Evolutionary conservation across 225 moss, liverwort and hornwort genomes (phyloP), one percentile per base, ranked within the genome.

Genomic region (Ulota crispa): DNA sequence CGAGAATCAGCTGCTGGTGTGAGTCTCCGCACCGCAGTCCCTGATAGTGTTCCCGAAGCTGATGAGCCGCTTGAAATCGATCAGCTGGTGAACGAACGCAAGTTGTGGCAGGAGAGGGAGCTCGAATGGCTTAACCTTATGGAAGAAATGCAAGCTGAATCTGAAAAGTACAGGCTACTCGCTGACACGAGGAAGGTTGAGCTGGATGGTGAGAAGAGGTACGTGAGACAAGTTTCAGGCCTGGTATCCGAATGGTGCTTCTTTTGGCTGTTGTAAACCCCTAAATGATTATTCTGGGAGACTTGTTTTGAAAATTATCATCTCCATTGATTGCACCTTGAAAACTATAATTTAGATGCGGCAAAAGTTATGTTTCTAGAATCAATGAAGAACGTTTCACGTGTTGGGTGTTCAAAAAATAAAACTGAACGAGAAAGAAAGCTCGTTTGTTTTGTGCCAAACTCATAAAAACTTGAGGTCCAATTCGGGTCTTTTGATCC

Each of bases 51-150:
- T 34, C 8, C 50, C 19, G 39, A 54, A 73, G 72, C 81, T 45
- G 16, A 28, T 66, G 83, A 77, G 36, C 53, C 39, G 4, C 66
- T 79, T 5, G 84, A 86, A 65, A 41, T 42, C 13, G 80, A 88
- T 57, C 87, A 85, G 8, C 86, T 90, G 89, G 87, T 86, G 59
- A 85, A 85, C n/a, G 91, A 93, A 82, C 90, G 89, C 65, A 84
- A 78, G 77, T 80, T 92, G 82, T 99, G 94, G 96, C 92, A 96
- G 89, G 96, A 94, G 72, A 86, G 96, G 77, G 96, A 99, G 84
- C 89, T 91, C 36, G 96, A 96, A 67, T 99, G 93, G 93, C 93
- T 99, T 64, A 87, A 82, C 19, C 85, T 93, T 8, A 87, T 99
- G 88, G 96, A 96, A 74, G 96, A 99, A 68, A 87, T 94, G 87